Percentiles rank a stretch among this genome's conserved stretches.
Evolutionary conservation across 192 early-diverging fungal genomes (phyloP).

Genomic region (Umbelopsis isabellina): DNA sequence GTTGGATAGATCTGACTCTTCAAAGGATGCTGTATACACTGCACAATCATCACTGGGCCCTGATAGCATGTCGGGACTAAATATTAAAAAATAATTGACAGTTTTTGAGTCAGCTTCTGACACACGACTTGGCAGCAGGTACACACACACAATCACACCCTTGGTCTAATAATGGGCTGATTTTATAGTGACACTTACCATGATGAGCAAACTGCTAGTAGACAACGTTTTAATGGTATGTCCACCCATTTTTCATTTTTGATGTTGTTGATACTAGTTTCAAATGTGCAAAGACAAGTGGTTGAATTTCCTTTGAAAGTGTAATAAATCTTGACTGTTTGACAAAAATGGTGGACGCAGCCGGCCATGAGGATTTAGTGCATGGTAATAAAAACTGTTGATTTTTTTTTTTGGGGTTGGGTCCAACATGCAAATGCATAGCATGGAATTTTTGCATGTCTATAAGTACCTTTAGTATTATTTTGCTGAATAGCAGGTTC

Average conservation of each 20-base stretch:
- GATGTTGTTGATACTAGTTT: background rate
- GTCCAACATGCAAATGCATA: too few relatives aligned
- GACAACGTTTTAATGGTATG: constrained; percentile 21
- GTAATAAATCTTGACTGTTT: constrained; percentile 27
- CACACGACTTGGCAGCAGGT: too few relatives aligned
- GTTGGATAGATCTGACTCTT: constrained; percentile 8
- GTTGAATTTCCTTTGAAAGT: constrained; percentile 21
- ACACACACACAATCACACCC: too few relatives aligned
- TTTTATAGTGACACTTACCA: constrained; percentile 4
- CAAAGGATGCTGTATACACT: constrained; percentile 10
- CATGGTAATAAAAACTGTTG: background rate
- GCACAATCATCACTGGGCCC: background rate
- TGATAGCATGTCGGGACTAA: constrained; percentile 15
- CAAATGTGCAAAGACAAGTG: constrained; percentile 29
- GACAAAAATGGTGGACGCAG: background rate
- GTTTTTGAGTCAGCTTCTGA: too few relatives aligned
- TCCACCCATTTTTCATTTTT: background rate
- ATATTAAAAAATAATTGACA: background rate
- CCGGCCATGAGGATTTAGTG: background rate
- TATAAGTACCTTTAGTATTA: constrained; percentile 9
- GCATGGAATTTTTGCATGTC: too few relatives aligned
- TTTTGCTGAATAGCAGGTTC: background rate
- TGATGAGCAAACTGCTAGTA: constrained; percentile 26
- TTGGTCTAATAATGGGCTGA: background rate
- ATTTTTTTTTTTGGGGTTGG: too few relatives aligned